These are phyloP conservation scores for Neltuma alba DNA, from an alignment of 306 rosid species.

Conservation along the genomic window DNA sequence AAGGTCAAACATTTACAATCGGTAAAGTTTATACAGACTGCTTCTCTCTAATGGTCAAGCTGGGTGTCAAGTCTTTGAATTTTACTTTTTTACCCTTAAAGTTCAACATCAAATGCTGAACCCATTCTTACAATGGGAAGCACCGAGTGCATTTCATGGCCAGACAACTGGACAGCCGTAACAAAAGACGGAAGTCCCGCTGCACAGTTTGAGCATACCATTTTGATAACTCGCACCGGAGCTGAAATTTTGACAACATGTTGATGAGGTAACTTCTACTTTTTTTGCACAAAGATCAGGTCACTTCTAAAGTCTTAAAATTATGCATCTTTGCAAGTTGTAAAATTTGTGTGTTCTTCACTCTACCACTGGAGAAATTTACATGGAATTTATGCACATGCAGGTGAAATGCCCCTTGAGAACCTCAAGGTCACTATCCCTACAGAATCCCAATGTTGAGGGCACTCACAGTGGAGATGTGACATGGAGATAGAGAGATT, in stretches of 20 bases:
- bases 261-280: conserved; percentile 37
- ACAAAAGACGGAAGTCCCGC: conserved; percentile 84
- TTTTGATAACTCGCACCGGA: conserved; percentile 83
- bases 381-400: background rate
- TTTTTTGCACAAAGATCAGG: too few relatives aligned
- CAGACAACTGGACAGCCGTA: conserved; percentile 88
- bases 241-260: conserved; percentile 83
- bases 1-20: conserved; percentile 96
- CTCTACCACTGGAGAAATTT: background rate
- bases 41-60: background rate
- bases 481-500: background rate
- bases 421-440: background rate
- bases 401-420: background rate
- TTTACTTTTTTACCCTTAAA: conserved; percentile 24
- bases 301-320: background rate
- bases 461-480: background rate
- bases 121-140: conserved; percentile 94
- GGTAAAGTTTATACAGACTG: conserved; percentile 56
- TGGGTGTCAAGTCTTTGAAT: conserved; percentile 15
- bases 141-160: conserved; percentile 77
- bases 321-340: background rate
- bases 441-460: background rate
- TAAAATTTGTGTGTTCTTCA: background rate
- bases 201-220: conserved; percentile 93
- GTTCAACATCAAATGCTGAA: conserved; percentile 53